Evolutionary conservation across 2,329 filamentous ascomycete species (phyloP).

Genomic region (Aspergillus nomiae): DNA sequence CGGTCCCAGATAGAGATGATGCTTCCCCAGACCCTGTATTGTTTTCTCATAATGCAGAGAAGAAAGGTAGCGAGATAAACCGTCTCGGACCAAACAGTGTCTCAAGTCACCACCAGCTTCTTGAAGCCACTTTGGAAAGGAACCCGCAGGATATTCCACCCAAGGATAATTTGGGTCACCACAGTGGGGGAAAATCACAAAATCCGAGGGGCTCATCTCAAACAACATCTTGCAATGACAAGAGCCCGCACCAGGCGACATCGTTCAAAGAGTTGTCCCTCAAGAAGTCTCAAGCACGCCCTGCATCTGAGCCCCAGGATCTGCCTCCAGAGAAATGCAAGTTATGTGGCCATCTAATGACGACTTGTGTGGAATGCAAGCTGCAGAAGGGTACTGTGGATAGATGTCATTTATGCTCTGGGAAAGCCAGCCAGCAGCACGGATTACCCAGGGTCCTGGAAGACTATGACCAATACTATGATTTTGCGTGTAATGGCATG

Average conservation of each 20-base stretch:
- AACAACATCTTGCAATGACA: background rate
- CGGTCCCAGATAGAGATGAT: background rate
- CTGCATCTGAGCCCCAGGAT: background rate
- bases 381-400: background rate
- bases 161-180: background rate
- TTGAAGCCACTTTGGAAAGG: background rate
- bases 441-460: background rate
- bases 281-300: background rate
- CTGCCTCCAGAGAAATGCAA: background rate
- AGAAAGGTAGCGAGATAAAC: too few species aligned
- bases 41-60: background rate
- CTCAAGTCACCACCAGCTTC: background rate
- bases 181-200: too few species aligned
- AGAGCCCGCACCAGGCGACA: background rate
- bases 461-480: background rate
- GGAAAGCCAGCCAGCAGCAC: background rate
- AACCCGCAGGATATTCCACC: background rate
- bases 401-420: slow-evolving; percentile 3
- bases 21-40: background rate
- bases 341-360: background rate
- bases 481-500: slow-evolving; percentile 4
- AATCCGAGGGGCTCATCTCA: background rate
- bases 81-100: background rate
- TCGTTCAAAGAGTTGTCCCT: too few species aligned
- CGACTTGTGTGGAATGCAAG: background rate